Evolutionary conservation across 495 filamentous ascomycete genomes (phyloP), one percentile per base, ranked within the genome.

Genomic region (Tuber indicum): DNA sequence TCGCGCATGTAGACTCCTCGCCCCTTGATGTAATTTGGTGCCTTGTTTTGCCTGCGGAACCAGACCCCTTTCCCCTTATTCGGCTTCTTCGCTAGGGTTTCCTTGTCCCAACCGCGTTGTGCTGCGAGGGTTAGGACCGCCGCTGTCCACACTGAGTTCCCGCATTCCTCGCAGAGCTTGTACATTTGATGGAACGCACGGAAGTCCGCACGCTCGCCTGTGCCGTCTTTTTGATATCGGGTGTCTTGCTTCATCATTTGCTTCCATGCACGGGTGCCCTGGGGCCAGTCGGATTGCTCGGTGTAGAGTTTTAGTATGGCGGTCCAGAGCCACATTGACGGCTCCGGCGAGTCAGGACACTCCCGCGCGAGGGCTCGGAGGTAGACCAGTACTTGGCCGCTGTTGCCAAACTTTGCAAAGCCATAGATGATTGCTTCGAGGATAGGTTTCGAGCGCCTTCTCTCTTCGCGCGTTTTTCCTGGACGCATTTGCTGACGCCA

Each of bases 41-140:
- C 74, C 42, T 80, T 80, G 41, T 80, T 80, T 23, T 71, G 66
- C 3, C 36, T 76, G 39, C 78, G 75, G 12, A 80, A 47, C 47
- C 71, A 71, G 43, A 83, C 43, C 3, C 81, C 81, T 72, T 83
- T 83, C n/a, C 72, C 78, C 72, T 82, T 83, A 23, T n/a, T 73
- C 43, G 78, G 19, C 23, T 62, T 66, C 26, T 32, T 42, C 21
- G 44, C 17, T 5, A 79, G 36, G 44, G 62, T 52, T 32, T 75
- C 26, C 46, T 74, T 46, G 42, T 62, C 49, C 78, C 75, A 82
- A 21, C 81, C 81, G 16, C 58, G 77, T 7, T 43, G 4, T 19
- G 70, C 23, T 23, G 77, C 81, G 26, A 77, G 42, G 10, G 8
- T 26, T 62, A 83, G 43, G 42, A 83, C 69, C 44, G 36, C 42